Conservation (phyloP, 2,329 filamentous ascomycete species). For the Aspergillus sp. region DNA sequence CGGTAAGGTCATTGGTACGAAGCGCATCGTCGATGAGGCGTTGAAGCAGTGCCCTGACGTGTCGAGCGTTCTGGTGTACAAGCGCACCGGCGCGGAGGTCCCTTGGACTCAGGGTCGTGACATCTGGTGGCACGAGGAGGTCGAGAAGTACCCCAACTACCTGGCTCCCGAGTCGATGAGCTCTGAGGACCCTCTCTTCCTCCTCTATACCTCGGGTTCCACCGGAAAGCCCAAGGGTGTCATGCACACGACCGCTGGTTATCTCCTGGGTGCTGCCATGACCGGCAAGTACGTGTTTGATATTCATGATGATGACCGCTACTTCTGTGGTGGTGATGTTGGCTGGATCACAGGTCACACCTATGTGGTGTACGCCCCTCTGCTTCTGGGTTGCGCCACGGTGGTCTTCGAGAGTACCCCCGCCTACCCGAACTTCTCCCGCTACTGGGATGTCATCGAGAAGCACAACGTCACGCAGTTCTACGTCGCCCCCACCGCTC, state of each 20-base stretch:
- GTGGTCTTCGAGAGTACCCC: slow-evolving; percentile 98
- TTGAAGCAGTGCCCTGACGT: slow-evolving; percentile 94
- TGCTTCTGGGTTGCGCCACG: slow-evolving; percentile 87
- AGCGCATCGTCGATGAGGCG: slow-evolving; percentile 98
- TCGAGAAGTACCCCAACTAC: slow-evolving; percentile 93
- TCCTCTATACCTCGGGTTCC: slow-evolving; percentile 96
- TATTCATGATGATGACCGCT: slow-evolving; percentile 87
- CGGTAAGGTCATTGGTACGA: slow-evolving; percentile 94
- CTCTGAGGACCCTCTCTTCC: slow-evolving; percentile 93
- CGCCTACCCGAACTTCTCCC: slow-evolving; percentile 94
- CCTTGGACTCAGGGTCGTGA: slow-evolving; percentile 88
- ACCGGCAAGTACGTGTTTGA: slow-evolving; percentile 99
- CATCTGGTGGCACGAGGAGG: slow-evolving; percentile 98
- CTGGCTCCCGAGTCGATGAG: slow-evolving; percentile 83
- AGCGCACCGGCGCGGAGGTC: slow-evolving; percentile 89
- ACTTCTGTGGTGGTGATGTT: slow-evolving; percentile 97
- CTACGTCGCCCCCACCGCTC: slow-evolving; percentile 93
- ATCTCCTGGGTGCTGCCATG: slow-evolving; percentile 86
- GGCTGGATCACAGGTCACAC: slow-evolving; percentile 99
- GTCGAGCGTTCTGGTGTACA: slow-evolving; percentile 81
- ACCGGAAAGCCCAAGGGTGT: slow-evolving; percentile 99
- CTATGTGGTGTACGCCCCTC: slow-evolving; percentile 94
- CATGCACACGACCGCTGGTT: slow-evolving; percentile 94
- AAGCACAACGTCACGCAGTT: slow-evolving; percentile 96
- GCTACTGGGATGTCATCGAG: slow-evolving; percentile 98